A percentile compares a stretch with the other conserved stretches of the same genome.
Conservation (phyloP, 2,329 filamentous ascomycete species). For the Aspergillus hortae region DNA sequence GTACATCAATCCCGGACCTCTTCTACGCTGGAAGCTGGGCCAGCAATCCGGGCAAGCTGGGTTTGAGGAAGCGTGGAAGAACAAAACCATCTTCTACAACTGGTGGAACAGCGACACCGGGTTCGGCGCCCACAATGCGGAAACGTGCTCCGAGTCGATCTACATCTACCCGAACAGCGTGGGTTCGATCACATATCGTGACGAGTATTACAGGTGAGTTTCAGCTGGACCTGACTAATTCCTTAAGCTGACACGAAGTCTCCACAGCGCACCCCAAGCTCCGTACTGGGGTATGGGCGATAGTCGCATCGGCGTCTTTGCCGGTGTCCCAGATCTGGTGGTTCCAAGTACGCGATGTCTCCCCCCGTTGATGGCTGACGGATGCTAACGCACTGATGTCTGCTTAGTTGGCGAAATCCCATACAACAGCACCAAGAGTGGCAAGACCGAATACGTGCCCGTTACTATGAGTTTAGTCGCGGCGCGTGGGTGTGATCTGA, state of each 20-base stretch:
- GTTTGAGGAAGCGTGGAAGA: constrained; percentile 24
- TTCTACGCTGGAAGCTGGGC: constrained; percentile 20
- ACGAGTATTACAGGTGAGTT: constrained; percentile 13
- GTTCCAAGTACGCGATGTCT: constrained; percentile 9
- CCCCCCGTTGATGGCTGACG: too few relatives aligned
- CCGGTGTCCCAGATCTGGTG: constrained; percentile 26
- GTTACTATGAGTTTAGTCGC: constrained; percentile 30
- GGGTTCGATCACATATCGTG: constrained; percentile 18
- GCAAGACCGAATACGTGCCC: constrained; percentile 29
- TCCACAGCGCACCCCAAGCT: constrained; percentile 5
- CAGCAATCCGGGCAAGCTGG: constrained; percentile 13
- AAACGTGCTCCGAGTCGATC: constrained; percentile 30
- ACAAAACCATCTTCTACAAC: constrained; percentile 30
- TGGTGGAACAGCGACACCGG: constrained; percentile 29
- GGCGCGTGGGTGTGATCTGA: constrained; percentile 29
- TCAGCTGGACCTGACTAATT: constrained; percentile 13
- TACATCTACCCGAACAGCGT: constrained; percentile 19
- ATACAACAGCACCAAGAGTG: constrained; percentile 24
- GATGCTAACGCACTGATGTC: too few relatives aligned
- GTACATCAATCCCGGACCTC: constrained; percentile 28
- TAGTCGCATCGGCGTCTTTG: constrained; percentile 17
- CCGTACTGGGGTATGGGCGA: too few relatives aligned
- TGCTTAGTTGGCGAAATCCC: constrained; percentile 17
- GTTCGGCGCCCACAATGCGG: constrained; percentile 18
- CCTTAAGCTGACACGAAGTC: constrained; percentile 9